A percentile compares a stretch with the other conserved stretches of the same genome.
Evolutionary conservation across 2,329 filamentous ascomycete species (phyloP).

Genomic region (Xylariaceae sp.): DNA sequence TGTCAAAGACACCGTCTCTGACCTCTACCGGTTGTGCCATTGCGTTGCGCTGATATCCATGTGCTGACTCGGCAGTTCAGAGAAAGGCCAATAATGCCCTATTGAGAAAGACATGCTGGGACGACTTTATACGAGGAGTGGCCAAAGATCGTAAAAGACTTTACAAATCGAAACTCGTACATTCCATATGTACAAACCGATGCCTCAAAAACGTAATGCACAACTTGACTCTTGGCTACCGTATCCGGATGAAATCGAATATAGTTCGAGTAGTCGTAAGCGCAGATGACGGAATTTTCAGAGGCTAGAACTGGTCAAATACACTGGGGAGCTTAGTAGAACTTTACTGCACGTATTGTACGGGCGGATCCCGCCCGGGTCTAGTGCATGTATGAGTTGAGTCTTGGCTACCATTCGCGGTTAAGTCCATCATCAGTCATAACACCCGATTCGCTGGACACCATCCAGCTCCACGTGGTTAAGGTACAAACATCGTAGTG

Average conservation of each 20-base stretch:
- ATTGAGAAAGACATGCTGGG: not conserved
- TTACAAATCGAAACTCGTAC: not conserved
- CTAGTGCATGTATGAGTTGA: conserved; percentile 26
- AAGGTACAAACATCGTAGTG: no score
- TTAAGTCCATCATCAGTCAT: conserved; percentile 15
- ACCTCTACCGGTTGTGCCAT: conserved; percentile 12
- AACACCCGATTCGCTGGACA: not conserved
- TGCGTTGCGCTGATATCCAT: not conserved
- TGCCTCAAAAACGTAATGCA: conserved; percentile 17
- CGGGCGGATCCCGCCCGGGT: not conserved
- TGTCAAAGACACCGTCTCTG: conserved; percentile 12
- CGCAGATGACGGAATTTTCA: not conserved
- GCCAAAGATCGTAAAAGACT: not conserved
- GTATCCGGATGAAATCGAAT: conserved; percentile 13
- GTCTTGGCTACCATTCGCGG: conserved; percentile 34
- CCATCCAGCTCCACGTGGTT: conserved; percentile 6
- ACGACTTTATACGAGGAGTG: not conserved
- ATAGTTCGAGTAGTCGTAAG: conserved; percentile 13
- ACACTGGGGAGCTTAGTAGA: not conserved
- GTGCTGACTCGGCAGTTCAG: not conserved
- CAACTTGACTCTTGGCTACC: conserved; percentile 31
- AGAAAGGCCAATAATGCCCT: no score
- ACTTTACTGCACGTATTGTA: not conserved
- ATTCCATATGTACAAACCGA: conserved; percentile 7
- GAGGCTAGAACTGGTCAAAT: not conserved